Evolutionary conservation across 441 rosid species (phyloP).

Genomic region (Biscutella laevigata): DNA sequence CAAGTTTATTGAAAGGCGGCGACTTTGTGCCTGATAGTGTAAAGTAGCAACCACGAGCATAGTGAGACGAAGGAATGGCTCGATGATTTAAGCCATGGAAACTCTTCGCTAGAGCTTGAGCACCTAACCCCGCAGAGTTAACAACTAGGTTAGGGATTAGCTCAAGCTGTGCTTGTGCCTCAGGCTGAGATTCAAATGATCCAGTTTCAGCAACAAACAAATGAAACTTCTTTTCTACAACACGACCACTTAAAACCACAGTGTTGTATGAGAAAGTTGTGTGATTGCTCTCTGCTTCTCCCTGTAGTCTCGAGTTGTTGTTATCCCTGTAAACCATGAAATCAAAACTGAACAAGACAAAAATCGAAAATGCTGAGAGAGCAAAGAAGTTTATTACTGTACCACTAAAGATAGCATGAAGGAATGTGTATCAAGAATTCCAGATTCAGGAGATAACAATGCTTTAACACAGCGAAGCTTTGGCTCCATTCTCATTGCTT

Average conservation of each 20-base stretch:
- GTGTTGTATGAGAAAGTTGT: constrained; percentile 68
- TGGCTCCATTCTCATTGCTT: constrained; percentile 74
- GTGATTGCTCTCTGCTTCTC: constrained; percentile 64
- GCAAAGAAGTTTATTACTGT: constrained; percentile 1
- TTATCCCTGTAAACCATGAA: constrained; percentile 21
- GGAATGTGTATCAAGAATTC: constrained; percentile 76
- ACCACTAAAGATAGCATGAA: constrained; percentile 79
- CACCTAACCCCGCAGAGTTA: constrained; percentile 78
- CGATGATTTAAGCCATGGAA: constrained; percentile 37
- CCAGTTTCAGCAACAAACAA: constrained; percentile 46
- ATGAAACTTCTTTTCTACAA: constrained; percentile 43
- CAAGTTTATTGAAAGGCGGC: constrained; percentile 53
- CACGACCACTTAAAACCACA: constrained; percentile 49
- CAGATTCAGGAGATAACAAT: constrained; percentile 62
- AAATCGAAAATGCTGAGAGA: neutral
- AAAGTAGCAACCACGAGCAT: constrained; percentile 84
- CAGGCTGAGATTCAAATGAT: constrained; percentile 36
- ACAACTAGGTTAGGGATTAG: constrained; percentile 60
- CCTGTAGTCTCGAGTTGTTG: constrained; percentile 37
- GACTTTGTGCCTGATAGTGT: constrained; percentile 40
- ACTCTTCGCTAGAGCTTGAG: constrained; percentile 57
- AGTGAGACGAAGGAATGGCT: constrained; percentile 45
- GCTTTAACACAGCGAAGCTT: constrained; percentile 68
- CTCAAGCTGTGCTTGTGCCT: constrained; percentile 34
- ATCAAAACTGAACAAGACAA: constrained; percentile 21